These are phyloP conservation scores for Trametes hirsuta DNA, from an alignment of 1,284 basidiomycete species.

Conservation along the genomic window DNA sequence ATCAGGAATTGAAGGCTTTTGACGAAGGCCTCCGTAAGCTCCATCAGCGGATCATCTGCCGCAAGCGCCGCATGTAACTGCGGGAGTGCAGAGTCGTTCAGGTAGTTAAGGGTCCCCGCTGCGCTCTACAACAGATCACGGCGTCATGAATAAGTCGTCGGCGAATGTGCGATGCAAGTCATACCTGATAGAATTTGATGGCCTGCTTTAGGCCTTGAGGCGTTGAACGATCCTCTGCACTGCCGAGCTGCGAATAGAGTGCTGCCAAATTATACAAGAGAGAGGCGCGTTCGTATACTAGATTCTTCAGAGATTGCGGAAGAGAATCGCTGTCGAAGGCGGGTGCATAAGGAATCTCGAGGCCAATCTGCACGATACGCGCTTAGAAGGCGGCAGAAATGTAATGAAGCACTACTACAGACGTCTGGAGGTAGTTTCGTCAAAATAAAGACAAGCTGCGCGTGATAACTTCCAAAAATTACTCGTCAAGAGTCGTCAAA, in stretches of 20 bases:
- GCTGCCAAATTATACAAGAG: conserved; percentile 87
- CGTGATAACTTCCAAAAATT: conserved; percentile 71
- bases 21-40: conserved; percentile 70
- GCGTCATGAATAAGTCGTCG: neutral
- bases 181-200: conserved; percentile 71
- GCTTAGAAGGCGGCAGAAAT: conserved; percentile 4
- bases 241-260: conserved; percentile 75
- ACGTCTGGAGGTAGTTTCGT: conserved; percentile 75
- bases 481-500: conserved; percentile 7
- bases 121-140: conserved; percentile 54
- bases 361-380: conserved; percentile 60
- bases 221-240: conserved; percentile 67
- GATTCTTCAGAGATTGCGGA: conserved; percentile 69
- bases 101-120: conserved; percentile 75
- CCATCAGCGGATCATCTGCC: conserved; percentile 57
- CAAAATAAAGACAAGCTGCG: conserved; percentile 81
- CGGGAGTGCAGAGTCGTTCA: conserved; percentile 62
- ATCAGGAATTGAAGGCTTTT: conserved; percentile 76
- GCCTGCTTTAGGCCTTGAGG: conserved; percentile 81
- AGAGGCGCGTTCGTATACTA: conserved; percentile 78
- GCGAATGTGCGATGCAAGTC: conserved; percentile 20
- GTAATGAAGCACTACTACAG: conserved; percentile 27
- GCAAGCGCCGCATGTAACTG: conserved; percentile 54
- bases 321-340: conserved; percentile 62
- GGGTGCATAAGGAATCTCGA: conserved; percentile 78